Base-by-base conservation (phyloP, 2,329 filamentous ascomycete species). In the Pseudopyrenochaeta lycopersici region DNA sequence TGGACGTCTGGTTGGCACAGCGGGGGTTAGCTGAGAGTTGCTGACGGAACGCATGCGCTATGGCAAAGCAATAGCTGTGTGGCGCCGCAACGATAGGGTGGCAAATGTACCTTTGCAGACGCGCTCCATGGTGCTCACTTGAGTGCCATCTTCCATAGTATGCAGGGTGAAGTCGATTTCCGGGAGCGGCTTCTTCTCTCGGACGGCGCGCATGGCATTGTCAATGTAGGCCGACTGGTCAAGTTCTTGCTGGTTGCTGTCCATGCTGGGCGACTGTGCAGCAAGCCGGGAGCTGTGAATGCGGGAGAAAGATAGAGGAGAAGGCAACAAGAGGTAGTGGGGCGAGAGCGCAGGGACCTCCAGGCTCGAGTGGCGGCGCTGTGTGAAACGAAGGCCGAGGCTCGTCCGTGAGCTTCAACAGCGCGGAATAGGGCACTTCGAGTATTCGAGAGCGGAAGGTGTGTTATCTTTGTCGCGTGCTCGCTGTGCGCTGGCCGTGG, bases 111-210 rank as follows among this genome's bases (percentile, higher is more conserved):
- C 95, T 92, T 98, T 99, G 85, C 94, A 97, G 58, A 99, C 95
- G 76, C 95, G 87, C 80, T 99, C 95, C 76, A 90, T 81, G 58
- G 95, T 99, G 86, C 87, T 98, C 75, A 99, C 95, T 81, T 97
- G 92, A 48, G 86, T 88, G 73, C 91, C 92, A 83, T 99, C 95
- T 78, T 99, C 95, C 94, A 98, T 97, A 59, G 90, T 95, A 79
- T 99, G 95, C 73, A 99, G 88, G 51, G 92, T 96, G 77, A 99
- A 99, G 82, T 99, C 95, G 72, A 99, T 98, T 84, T 98, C 94
- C 53, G 95, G 95, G 45, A 96, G 85, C 49, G 94, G 93, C 82
- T 90, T 94, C 89, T 98, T 98, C 71, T 97, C 88, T 77, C 89
- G 88, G 72, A 99, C 92, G 56, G 95, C 95, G 76, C 91, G 91